phyloP scores from a whole-genome alignment of 177 flowering plant species.

The Vitis hybrid region DNA sequence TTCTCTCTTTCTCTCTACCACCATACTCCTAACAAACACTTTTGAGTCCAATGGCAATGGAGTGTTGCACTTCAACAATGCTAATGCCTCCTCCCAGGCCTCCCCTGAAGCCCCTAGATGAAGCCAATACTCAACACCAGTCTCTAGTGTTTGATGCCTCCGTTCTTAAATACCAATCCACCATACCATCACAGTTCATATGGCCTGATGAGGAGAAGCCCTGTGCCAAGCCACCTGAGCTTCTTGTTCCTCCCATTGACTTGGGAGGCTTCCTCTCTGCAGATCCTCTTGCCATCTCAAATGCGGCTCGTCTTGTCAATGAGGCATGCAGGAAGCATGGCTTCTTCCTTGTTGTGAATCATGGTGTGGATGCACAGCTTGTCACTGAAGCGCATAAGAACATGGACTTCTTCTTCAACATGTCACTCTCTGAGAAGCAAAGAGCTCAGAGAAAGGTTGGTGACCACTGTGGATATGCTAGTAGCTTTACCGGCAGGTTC shows the following conservation, averaged over 20 bases:
- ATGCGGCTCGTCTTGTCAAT: conserved; percentile 19
- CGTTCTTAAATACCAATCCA: conserved; percentile 17
- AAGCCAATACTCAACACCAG: not conserved
- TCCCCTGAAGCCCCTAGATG: not conserved
- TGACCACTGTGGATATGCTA: conserved; percentile 45
- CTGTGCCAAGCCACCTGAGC: conserved; percentile 16
- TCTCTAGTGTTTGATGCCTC: conserved; percentile 17
- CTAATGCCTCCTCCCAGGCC: not conserved
- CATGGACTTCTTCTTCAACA: conserved; percentile 37
- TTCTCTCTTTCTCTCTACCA: not conserved
- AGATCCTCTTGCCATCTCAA: conserved; percentile 10
- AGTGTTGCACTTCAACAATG: not conserved
- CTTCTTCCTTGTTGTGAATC: conserved; percentile 47
- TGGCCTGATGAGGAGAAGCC: conserved; percentile 61
- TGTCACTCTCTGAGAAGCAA: conserved; percentile 36
- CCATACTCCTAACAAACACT: not conserved
- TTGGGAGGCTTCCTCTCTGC: conserved; percentile 32
- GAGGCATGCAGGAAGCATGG: conserved; percentile 53
- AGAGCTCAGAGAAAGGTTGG: conserved; percentile 46
- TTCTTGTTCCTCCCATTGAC: conserved; percentile 40
- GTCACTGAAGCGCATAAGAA: conserved; percentile 25
- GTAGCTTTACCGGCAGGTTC: conserved; percentile 50
- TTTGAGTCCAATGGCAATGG: not conserved
- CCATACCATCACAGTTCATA: conserved; percentile 43
- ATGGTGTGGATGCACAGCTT: conserved; percentile 38